Conservation (phyloP, 257 asterid species). For the Ligustrum vulgare region DNA sequence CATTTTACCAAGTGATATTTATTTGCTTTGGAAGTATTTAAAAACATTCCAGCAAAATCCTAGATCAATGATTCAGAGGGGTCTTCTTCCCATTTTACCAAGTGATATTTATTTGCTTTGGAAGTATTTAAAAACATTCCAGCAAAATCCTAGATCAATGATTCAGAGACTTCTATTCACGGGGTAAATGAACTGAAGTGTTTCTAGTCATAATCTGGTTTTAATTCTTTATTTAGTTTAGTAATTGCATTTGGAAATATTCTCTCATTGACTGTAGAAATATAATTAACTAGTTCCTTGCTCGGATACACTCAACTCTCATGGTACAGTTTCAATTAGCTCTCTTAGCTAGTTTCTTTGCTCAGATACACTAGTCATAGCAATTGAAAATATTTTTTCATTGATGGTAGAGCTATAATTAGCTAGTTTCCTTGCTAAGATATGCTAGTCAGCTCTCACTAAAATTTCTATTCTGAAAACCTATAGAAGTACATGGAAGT, state of each 20-base stretch:
- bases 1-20: neutral
- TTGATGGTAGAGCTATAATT: neutral
- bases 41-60: neutral
- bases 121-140: neutral
- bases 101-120: neutral
- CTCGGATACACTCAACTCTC: neutral
- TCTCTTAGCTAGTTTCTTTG: neutral
- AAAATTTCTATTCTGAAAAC: constrained; percentile 1
- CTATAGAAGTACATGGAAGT: neutral
- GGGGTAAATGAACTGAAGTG: neutral
- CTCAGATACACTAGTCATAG: neutral
- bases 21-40: neutral
- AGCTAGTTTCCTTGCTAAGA: neutral
- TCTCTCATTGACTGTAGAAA: neutral
- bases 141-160: neutral
- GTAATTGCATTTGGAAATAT: neutral
- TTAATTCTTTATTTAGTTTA: neutral
- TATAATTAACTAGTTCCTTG: neutral
- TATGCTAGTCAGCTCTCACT: neutral
- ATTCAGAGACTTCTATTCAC: neutral
- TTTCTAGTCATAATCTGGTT: neutral
- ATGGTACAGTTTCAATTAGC: neutral
- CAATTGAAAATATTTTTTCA: neutral
- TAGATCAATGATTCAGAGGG: neutral
- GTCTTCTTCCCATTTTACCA: neutral